Evolutionary conservation across 208 protist genomes (phyloP), one percentile per base, ranked within the genome.

Genomic region (Trypanosoma cruzi): DNA sequence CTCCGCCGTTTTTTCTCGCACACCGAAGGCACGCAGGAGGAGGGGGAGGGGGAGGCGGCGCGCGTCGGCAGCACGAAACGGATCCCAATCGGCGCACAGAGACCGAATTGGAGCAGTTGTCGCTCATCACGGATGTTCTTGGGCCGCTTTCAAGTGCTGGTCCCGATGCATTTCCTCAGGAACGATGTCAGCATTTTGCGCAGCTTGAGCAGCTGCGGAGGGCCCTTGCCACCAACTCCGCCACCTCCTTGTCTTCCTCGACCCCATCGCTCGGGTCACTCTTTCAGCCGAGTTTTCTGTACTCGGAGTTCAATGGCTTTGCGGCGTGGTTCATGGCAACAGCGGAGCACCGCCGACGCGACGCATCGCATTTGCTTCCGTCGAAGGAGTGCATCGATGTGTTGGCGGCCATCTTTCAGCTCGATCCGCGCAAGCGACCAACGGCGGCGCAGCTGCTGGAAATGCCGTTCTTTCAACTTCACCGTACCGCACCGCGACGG

Each of bases 391-490:
- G 85, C 59, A 63, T 91, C 28, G 88, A 94, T 62, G 88, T 94
- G 24, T 73, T 96, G n/a, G 69, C 53, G 3, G 80, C 84, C 3
- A 86, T 89, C 48, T 84, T 96, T 50, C 86, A 92, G 67, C 72
- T 90, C 13, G 83, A 93, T 68, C 84, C 86, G 34, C 69, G 73
- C 36, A 65, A 77, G 54, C 91, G 91, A 4, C 88, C 91, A 40
- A 87, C 85, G 32, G 88, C 88, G 29, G 84, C 75, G 56, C 74
- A 91, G 78, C 77, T 96, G 55, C 78, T 94, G 59, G 64, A 87
- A 24, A 90, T 92, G 79, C 84, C 87, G 4, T 93, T 93, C 68
- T 96, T 94, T 46, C 66, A 78, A 36, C 61, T 83, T 7, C 29
- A 42, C 11, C 50, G 44, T 16, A 46, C 24, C 7, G 58, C 37